Evolutionary conservation across 495 filamentous ascomycete species (phyloP).

Genomic region (Clohesyomyces aquaticus): DNA sequence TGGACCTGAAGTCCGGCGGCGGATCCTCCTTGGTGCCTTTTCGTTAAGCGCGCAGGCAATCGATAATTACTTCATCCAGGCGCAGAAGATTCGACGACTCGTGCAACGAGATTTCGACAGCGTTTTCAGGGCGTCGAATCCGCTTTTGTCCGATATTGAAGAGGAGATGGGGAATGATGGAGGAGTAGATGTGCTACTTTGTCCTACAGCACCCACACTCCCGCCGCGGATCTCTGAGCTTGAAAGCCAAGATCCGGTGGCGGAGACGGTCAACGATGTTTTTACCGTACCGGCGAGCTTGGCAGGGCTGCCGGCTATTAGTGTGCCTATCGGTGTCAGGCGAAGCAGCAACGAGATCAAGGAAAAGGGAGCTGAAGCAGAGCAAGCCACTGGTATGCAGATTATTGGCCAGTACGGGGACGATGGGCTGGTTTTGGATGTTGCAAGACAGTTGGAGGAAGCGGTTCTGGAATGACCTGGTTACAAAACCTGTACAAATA

Average conservation of each 20-base stretch:
- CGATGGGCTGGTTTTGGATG: conserved; percentile 66
- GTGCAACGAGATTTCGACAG: conserved; percentile 84
- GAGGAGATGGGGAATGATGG: conserved; percentile 51
- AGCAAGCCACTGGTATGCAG: conserved; percentile 69
- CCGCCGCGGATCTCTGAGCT: conserved; percentile 65
- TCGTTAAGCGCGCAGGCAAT: conserved; percentile 87
- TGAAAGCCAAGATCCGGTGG: conserved; percentile 50
- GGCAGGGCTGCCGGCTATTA: conserved; percentile 87
- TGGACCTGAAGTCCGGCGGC: conserved; percentile 79
- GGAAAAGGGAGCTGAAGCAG: conserved; percentile 40
- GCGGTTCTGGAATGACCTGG: too few relatives aligned
- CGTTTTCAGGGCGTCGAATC: conserved; percentile 70
- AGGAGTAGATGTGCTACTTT: conserved; percentile 81
- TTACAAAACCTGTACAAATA: too few relatives aligned
- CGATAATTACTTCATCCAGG: conserved; percentile 95
- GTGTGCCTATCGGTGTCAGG: conserved; percentile 65
- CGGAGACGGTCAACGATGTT: conserved; percentile 87
- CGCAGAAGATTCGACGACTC: conserved; percentile 82
- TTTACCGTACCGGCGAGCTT: conserved; percentile 94
- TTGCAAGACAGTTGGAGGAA: conserved; percentile 53
- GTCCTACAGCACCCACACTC: conserved; percentile 79
- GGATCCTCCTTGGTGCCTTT: conserved; percentile 89
- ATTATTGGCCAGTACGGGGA: conserved; percentile 90
- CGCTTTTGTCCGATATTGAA: conserved; percentile 55
- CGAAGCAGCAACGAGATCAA: conserved; percentile 23